Conservation (phyloP, 345 rosid genomes). For the Murraya koenigii region DNA sequence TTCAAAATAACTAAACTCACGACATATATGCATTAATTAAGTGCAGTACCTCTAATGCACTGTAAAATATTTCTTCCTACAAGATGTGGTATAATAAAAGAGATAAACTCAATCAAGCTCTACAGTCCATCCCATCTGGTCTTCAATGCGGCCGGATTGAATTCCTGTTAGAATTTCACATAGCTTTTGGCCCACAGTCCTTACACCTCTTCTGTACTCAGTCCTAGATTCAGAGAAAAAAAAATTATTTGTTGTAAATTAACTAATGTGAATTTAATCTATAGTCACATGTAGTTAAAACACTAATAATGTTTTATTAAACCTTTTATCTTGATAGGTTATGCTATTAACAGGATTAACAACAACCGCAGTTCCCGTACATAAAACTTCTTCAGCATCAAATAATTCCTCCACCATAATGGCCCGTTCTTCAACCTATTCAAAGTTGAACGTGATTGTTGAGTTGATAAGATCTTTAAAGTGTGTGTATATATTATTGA, state of each 20-base stretch:
- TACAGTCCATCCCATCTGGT: slow-evolving; percentile 21
- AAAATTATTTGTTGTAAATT: background rate
- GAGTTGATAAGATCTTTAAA: background rate
- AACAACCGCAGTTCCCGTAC: slow-evolving; percentile 48
- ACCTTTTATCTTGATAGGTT: slow-evolving; percentile 36
- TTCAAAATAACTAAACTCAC: no score
- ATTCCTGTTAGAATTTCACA: slow-evolving; percentile 30
- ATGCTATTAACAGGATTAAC: slow-evolving; percentile 34
- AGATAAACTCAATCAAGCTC: background rate
- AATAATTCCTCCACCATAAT: slow-evolving; percentile 30
- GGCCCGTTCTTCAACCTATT: slow-evolving; percentile 39
- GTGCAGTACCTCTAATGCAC: no score
- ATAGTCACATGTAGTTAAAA: background rate
- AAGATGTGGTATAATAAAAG: background rate
- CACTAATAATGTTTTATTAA: background rate
- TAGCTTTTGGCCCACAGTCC: slow-evolving; percentile 23
- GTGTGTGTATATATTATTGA: no score
- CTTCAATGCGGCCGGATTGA: slow-evolving; percentile 40
- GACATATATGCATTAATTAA: no score
- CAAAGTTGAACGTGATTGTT: background rate
- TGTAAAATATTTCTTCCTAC: no score
- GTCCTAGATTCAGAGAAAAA: slow-evolving; percentile 21
- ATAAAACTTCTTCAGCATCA: slow-evolving; percentile 50
- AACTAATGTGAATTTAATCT: background rate
- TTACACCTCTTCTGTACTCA: slow-evolving; percentile 29